These are phyloP conservation scores for Colletotrichum sp. DNA, from an alignment of 2,329 filamentous ascomycete species.

Conservation along the genomic window DNA sequence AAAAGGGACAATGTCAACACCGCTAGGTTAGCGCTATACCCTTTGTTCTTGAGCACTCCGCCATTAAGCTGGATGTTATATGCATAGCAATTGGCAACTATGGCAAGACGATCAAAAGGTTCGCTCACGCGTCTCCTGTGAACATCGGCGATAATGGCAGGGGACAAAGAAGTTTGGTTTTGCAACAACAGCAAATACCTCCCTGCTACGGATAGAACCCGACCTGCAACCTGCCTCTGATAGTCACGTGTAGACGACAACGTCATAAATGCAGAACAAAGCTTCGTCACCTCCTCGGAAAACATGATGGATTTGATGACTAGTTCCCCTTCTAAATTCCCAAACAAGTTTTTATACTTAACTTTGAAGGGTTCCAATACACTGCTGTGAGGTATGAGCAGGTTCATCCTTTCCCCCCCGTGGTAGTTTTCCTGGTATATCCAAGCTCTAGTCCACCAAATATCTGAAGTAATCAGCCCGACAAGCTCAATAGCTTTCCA, in stretches of 20 bases:
- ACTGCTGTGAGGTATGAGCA: not conserved
- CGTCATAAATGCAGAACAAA: not conserved
- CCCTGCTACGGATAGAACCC: not conserved
- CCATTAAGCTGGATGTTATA: not conserved
- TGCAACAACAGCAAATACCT: not conserved
- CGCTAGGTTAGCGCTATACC: not conserved
- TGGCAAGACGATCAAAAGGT: not conserved
- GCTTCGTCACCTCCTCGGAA: not conserved
- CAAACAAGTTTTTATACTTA: not conserved
- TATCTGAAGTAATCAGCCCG: not conserved
- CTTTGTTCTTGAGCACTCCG: not conserved
- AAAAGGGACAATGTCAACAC: not conserved
- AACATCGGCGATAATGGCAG: not conserved
- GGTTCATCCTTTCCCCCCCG: not conserved
- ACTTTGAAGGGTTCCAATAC: not conserved
- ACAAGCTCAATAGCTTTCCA: not conserved
- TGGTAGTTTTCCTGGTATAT: not conserved
- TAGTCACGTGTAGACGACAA: not conserved
- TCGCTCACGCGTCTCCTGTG: not conserved
- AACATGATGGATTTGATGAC: not conserved
- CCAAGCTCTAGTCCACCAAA: not conserved
- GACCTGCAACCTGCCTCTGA: not conserved
- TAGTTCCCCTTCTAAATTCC: not conserved
- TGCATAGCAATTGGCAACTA: not conserved
- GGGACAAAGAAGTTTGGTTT: not conserved